Conservation (phyloP, 495 filamentous ascomycete genomes). For the Aeminium ludgeri region DNA sequence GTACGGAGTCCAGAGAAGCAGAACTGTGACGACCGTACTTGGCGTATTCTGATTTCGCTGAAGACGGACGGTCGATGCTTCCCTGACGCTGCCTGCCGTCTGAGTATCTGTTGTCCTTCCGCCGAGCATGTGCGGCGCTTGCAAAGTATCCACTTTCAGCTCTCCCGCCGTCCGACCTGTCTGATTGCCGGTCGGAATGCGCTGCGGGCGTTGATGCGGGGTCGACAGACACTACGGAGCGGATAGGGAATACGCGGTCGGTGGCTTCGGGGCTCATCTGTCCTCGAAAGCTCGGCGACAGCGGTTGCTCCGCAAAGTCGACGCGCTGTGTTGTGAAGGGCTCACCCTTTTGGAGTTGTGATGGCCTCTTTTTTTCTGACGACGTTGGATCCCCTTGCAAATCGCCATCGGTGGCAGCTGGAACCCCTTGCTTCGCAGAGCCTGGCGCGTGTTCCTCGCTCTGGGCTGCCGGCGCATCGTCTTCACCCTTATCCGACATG, state of each 20-base stretch:
- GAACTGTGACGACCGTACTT: background rate
- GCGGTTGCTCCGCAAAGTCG: slow-evolving; percentile 1
- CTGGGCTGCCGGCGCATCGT: too few species aligned
- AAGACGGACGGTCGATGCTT: slow-evolving; percentile 1
- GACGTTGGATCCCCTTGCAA: too few species aligned
- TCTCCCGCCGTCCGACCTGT: too few species aligned
- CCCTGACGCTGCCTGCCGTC: background rate
- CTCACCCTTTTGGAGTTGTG: too few species aligned
- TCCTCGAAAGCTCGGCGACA: slow-evolving; percentile 7
- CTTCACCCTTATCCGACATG: too few species aligned
- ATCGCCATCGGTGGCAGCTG: too few species aligned
- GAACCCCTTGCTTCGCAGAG: too few species aligned
- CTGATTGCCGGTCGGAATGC: slow-evolving; percentile 4
- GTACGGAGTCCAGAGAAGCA: background rate
- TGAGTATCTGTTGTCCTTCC: slow-evolving; percentile 4
- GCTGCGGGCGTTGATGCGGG: slow-evolving; percentile 29
- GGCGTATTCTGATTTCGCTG: background rate
- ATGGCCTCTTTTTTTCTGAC: too few species aligned
- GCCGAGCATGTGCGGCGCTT: slow-evolving; percentile 10
- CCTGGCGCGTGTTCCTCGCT: too few species aligned
- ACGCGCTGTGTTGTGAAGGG: slow-evolving; percentile 2
- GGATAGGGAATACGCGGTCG: slow-evolving; percentile 72
- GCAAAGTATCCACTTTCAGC: slow-evolving; percentile 20
- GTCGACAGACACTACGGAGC: slow-evolving; percentile 62
- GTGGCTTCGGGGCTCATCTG: slow-evolving; percentile 29